A percentile compares a stretch with the other conserved stretches of the same genome.
Conservation (phyloP, 768 basidiomycete species). For the Paxillus rubicundulus region DNA sequence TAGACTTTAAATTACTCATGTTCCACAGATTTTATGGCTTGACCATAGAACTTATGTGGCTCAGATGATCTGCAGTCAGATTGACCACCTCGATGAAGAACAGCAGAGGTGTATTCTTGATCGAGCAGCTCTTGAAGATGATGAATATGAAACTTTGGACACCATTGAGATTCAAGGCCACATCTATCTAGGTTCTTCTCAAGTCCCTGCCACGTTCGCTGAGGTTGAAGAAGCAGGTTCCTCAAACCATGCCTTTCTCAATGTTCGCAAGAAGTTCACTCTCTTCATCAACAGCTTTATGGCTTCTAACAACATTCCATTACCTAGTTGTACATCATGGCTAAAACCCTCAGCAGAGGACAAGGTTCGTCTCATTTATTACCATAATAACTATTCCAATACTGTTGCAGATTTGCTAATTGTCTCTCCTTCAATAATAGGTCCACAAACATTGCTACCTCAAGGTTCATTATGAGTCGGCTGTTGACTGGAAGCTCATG, state of each 20-base stretch:
- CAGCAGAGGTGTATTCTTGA: not conserved
- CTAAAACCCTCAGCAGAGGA: not conserved
- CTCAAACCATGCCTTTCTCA: not conserved
- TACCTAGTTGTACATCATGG: no score
- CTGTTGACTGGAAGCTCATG: constrained; percentile 23
- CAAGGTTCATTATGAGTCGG: constrained; percentile 26
- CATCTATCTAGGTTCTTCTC: not conserved
- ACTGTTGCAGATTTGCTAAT: not conserved
- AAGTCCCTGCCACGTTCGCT: not conserved
- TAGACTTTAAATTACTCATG: not conserved
- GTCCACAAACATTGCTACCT: constrained; percentile 24
- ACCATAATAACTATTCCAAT: not conserved
- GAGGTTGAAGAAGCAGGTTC: not conserved
- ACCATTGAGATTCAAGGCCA: not conserved
- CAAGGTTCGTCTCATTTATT: not conserved
- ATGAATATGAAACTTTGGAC: not conserved
- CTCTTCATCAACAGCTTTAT: not conserved
- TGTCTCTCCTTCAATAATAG: constrained; percentile 6
- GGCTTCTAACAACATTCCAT: not conserved
- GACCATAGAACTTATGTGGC: not conserved
- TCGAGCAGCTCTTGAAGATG: not conserved
- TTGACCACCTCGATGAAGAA: not conserved
- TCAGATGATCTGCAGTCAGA: not conserved
- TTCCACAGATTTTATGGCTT: not conserved
- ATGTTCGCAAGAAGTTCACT: not conserved